phyloP scores from a whole-genome alignment of 2,329 filamentous ascomycete genomes.

The Pyrenophora teres region DNA sequence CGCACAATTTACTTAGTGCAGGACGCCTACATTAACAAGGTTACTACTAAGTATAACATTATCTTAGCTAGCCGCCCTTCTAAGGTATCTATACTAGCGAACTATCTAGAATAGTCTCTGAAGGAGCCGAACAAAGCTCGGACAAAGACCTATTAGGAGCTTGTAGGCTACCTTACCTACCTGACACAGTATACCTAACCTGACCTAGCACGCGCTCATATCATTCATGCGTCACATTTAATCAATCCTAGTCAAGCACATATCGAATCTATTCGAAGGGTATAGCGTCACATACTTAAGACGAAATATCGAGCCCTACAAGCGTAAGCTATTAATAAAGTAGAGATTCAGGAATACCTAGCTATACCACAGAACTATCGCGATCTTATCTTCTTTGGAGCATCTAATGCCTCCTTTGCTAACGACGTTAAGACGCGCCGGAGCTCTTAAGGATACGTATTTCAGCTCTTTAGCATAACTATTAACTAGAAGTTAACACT shows the following conservation, averaged over 20 bases:
- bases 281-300: background rate
- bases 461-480: constrained; percentile 21
- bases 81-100: background rate
- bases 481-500: no score
- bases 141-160: constrained; percentile 20
- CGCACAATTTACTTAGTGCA: no score
- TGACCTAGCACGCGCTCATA: constrained; percentile 16
- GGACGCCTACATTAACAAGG: no score
- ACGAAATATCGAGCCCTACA: constrained; percentile 9
- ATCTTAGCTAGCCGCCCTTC: background rate
- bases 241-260: constrained; percentile 20
- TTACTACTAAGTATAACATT: no score
- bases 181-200: constrained; percentile 12
- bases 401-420: constrained; percentile 23
- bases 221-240: constrained; percentile 13
- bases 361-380: background rate
- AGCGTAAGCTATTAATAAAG: constrained; percentile 1
- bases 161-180: constrained; percentile 23
- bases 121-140: background rate
- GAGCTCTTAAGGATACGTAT: constrained; percentile 28
- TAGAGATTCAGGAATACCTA: background rate
- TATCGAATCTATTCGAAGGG: background rate
- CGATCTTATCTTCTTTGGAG: constrained; percentile 15
- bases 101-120: background rate
- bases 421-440: constrained; percentile 15